Conservation (phyloP, 176 grass and related monocot genomes). For the Leersia perrieri region DNA sequence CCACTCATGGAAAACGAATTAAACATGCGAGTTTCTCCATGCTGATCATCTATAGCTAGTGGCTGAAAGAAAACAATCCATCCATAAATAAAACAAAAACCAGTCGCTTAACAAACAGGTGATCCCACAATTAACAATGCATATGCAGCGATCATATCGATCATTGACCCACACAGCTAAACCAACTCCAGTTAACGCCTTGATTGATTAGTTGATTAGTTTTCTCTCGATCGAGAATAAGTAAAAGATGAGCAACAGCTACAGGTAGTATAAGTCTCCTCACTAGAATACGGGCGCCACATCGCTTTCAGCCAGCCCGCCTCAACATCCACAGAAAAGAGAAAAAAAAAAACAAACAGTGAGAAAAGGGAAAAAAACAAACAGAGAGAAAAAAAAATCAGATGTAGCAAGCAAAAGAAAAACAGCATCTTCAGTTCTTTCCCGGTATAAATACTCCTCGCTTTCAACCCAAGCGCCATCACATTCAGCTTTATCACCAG, state of each 20-base stretch:
- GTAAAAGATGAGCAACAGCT: not conserved
- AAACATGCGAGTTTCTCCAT: too few species aligned
- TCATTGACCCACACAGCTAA: not conserved
- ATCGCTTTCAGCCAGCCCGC: not conserved
- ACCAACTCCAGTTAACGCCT: not conserved
- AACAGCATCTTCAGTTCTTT: not conserved
- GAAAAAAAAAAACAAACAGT: too few species aligned
- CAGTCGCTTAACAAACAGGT: not conserved
- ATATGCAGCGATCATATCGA: not conserved
- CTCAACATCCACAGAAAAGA: too few species aligned
- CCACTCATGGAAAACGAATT: not conserved
- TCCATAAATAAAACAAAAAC: too few species aligned
- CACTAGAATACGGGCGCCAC: conserved; percentile 7
- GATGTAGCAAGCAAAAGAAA: not conserved
- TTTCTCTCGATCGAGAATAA: not conserved
- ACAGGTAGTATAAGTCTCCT: not conserved
- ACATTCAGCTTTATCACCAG: not conserved
- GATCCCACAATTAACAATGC: not conserved
- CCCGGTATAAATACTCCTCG: not conserved
- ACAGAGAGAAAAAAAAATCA: not conserved
- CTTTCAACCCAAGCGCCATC: not conserved
- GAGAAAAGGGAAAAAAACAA: too few species aligned
- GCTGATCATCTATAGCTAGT: too few species aligned
- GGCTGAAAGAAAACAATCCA: too few species aligned
- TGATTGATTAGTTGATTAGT: not conserved